Evolutionary conservation across 2,329 filamentous ascomycete genomes (phyloP).

Genomic region (Trichoderma cornu-damae): DNA sequence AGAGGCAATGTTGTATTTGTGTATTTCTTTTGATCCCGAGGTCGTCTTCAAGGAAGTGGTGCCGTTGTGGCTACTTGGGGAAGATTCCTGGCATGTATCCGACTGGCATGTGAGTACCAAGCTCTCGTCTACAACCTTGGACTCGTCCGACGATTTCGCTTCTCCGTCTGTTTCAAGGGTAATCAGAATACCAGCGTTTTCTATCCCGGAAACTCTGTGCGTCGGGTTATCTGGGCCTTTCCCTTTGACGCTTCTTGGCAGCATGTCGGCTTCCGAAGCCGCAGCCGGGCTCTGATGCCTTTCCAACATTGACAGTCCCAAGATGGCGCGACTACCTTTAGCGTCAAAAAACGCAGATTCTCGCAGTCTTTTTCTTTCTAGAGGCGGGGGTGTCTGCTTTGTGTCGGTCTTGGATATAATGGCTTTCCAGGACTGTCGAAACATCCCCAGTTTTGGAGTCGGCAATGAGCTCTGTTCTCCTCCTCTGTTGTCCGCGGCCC

Average conservation of each 20-base stretch:
- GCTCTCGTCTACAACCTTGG: not conserved
- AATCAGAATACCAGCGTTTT: slow-evolving; percentile 15
- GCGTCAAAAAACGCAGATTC: not conserved
- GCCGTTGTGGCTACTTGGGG: not conserved
- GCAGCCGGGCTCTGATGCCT: not conserved
- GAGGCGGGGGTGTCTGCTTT: not conserved
- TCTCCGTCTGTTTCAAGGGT: not conserved
- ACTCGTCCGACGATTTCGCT: not conserved
- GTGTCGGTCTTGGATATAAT: not conserved
- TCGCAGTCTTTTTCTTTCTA: not conserved
- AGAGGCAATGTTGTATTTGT: not conserved
- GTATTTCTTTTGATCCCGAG: not conserved
- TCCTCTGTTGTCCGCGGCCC: not conserved
- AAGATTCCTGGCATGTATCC: not conserved
- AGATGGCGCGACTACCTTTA: not conserved
- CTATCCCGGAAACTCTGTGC: not conserved
- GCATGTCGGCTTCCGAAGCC: not conserved
- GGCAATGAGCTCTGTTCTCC: not conserved
- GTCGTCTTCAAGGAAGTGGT: not conserved
- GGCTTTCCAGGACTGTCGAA: slow-evolving; percentile 19
- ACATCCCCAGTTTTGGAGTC: not conserved
- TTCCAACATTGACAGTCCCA: slow-evolving; percentile 5
- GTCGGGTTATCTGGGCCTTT: not conserved
- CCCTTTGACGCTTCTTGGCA: not conserved
- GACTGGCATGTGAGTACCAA: not conserved